Conservation (phyloP, 257 asterid species). For the Nicotiana obtusifolia region DNA sequence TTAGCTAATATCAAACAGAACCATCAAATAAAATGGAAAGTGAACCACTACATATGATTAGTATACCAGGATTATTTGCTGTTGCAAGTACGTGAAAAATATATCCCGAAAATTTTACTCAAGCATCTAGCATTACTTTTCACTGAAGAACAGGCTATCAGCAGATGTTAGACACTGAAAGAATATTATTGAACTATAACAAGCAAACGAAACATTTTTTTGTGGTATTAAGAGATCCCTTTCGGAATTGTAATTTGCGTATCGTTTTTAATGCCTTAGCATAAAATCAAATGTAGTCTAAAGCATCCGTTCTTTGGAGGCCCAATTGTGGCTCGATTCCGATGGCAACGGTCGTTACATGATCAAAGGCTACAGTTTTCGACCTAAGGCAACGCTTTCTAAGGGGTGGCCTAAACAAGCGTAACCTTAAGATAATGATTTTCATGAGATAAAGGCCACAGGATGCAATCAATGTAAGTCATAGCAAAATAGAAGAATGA, state of each 20-base stretch:
- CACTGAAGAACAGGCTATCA: not conserved
- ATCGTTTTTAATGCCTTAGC: no score
- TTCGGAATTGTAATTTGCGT: not conserved
- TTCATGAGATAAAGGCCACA: not conserved
- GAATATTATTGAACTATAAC: not conserved
- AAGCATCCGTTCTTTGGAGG: no score
- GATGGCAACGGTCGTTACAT: no score
- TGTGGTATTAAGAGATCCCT: not conserved
- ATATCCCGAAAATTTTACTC: not conserved
- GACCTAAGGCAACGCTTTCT: no score
- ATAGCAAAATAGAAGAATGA: not conserved
- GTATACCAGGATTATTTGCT: not conserved
- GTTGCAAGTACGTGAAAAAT: not conserved
- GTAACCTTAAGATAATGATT: no score
- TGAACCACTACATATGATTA: not conserved
- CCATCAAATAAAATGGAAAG: not conserved
- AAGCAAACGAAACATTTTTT: not conserved
- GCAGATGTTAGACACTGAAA: not conserved
- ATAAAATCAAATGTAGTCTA: no score
- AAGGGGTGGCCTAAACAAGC: no score
- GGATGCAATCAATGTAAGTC: not conserved
- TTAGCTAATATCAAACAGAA: not conserved
- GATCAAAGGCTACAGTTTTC: no score
- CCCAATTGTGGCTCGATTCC: no score
- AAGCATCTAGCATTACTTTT: not conserved